Conservation (phyloP, 2,329 filamentous ascomycete species). For the Penicillium verrucosum region DNA sequence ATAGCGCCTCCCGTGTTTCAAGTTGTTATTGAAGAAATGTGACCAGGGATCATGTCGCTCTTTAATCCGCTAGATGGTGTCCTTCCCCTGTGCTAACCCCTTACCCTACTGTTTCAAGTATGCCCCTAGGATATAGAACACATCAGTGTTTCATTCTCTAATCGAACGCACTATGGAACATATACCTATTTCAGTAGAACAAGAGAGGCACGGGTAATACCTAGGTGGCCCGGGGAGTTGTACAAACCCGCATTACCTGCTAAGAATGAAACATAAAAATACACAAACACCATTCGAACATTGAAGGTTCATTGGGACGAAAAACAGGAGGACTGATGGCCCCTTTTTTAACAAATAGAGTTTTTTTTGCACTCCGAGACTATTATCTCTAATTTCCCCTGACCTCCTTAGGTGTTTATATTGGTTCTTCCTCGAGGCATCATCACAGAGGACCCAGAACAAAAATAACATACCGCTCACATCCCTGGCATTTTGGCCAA, state of each 20-base stretch:
- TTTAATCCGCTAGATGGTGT: background rate
- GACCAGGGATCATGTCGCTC: background rate
- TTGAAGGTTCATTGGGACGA: background rate
- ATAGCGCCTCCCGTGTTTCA: constrained; percentile 3
- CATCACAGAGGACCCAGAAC: constrained; percentile 1
- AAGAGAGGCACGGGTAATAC: background rate
- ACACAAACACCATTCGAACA: background rate
- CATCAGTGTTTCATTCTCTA: background rate
- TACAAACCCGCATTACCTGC: background rate
- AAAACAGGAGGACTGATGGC: too few relatives aligned
- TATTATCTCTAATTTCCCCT: background rate
- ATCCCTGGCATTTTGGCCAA: background rate
- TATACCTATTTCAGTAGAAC: background rate
- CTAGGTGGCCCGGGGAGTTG: background rate
- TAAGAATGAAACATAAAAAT: background rate
- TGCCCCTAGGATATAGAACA: background rate
- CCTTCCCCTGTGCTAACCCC: background rate
- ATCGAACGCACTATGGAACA: background rate
- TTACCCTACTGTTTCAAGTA: background rate
- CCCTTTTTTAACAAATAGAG: background rate
- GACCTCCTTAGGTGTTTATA: constrained; percentile 2
- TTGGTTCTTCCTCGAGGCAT: background rate
- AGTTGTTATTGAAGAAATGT: background rate
- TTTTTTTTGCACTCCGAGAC: background rate
- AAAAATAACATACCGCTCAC: background rate